phyloP scores from a whole-genome alignment of 345 rosid genomes.

The Lumnitzera racemosa region DNA sequence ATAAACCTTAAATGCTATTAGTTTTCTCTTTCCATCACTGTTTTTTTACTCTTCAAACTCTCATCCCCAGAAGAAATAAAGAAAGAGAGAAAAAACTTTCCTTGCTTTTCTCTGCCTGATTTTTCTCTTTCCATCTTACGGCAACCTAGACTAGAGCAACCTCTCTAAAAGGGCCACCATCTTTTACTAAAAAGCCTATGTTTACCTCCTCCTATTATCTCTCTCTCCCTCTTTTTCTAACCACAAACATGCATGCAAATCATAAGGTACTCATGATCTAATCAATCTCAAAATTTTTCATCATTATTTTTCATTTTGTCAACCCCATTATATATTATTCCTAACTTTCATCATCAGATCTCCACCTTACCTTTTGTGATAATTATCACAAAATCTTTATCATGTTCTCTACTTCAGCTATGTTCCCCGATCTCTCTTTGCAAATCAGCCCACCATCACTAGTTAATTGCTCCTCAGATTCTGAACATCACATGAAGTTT shows the following conservation, averaged over 20 bases:
- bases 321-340: slow-evolving; percentile 11
- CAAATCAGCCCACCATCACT: slow-evolving; percentile 72
- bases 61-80: too few species aligned
- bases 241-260: slow-evolving; percentile 49
- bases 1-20: too few species aligned
- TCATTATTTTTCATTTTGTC: slow-evolving; percentile 4
- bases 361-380: slow-evolving; percentile 1
- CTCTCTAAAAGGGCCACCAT: too few species aligned
- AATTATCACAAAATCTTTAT: slow-evolving; percentile 11
- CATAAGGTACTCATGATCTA: slow-evolving; percentile 90
- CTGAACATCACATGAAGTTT: slow-evolving; percentile 10
- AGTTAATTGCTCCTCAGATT: slow-evolving; percentile 12
- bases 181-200: slow-evolving; percentile 41
- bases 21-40: too few species aligned
- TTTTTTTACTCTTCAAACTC: too few species aligned
- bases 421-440: slow-evolving; percentile 72
- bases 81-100: neutral
- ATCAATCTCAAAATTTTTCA: slow-evolving; percentile 23
- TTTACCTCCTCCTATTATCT: slow-evolving; percentile 18
- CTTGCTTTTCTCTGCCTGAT: slow-evolving; percentile 13
- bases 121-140: slow-evolving; percentile 15
- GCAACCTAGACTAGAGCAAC: slow-evolving; percentile 18
- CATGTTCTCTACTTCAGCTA: slow-evolving; percentile 33
- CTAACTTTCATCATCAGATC: slow-evolving; percentile 20
- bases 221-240: slow-evolving; percentile 16